These are phyloP conservation scores for Endocarpon pusillum DNA, from an alignment of 495 filamentous ascomycete genomes.

Conservation along the genomic window DNA sequence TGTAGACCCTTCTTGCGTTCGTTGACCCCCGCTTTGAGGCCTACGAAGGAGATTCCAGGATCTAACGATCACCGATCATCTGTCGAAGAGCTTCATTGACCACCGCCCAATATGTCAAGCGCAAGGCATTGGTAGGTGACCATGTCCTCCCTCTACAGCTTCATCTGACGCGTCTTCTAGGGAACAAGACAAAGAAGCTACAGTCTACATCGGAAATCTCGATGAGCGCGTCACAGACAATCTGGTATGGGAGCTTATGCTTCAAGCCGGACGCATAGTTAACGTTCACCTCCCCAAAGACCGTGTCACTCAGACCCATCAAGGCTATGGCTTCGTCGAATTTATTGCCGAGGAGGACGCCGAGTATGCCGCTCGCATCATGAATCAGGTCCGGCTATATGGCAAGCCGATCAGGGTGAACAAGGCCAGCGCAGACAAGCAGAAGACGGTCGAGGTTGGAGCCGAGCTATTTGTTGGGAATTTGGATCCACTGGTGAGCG, in stretches of 20 bases:
- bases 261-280: slow-evolving; percentile 87
- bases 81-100: slow-evolving; percentile 7
- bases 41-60: not conserved
- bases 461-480: slow-evolving; percentile 97
- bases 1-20: not conserved
- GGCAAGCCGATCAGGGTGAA: slow-evolving; percentile 95
- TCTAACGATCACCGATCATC: too few relatives aligned
- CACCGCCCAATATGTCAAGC: too few relatives aligned
- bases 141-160: not conserved
- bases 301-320: slow-evolving; percentile 86
- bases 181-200: slow-evolving; percentile 98
- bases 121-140: slow-evolving; percentile 59
- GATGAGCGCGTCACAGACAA: slow-evolving; percentile 88
- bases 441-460: slow-evolving; percentile 88
- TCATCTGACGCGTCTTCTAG: slow-evolving; percentile 25
- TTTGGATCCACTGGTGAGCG: slow-evolving; percentile 84
- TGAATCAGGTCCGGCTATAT: slow-evolving; percentile 88
- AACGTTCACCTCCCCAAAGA: slow-evolving; percentile 98
- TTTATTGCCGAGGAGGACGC: slow-evolving; percentile 93
- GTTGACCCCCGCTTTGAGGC: not conserved
- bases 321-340: slow-evolving; percentile 98
- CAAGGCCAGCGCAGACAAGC: slow-evolving; percentile 91
- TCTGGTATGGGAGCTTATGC: slow-evolving; percentile 92
- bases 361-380: slow-evolving; percentile 89
- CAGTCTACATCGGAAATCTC: slow-evolving; percentile 94